Base-by-base conservation (phyloP, 1,284 basidiomycete species). In the Cutaneotrichosporon sp. region DNA sequence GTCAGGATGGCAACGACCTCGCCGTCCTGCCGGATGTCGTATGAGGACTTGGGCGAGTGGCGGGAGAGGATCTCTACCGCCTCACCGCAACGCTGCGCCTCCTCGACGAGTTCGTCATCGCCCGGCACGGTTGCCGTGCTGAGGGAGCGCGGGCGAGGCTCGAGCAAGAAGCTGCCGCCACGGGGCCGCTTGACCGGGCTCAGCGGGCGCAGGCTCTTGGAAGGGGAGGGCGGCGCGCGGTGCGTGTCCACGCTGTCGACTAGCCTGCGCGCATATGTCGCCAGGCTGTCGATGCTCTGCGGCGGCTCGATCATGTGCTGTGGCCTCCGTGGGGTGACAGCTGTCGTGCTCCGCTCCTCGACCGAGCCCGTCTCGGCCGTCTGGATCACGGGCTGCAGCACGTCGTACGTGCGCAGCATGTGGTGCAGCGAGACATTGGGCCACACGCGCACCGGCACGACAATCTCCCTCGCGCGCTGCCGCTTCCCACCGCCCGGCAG, bases 1-100 rank as follows among this genome's bases (percentile, higher is more conserved):
- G 92, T 95, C n/a, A 97, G 79, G 29, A 90, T 87, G 1, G 93
- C 92, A 56, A 95, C 91, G 47, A 87, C 86, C 54, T 89, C 84
- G 0, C 90, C 91, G 53, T 94, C 90, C 81, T 95, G 94, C 72
- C 87, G 89, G 63, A 97, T 92, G 79, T 97, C 93, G 79, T 91
- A 95, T 0, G 92, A 93, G 34, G 89, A 92, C 83, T 95, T 97
- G 75, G 88, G 89, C 1, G 91, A 88, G 72, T 91, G 91, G 45
- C 93, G 82, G 16, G 92, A 93, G 47, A 95, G 81, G 50, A 95
- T 87, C 80, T 97, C 93, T 1, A 97, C 91, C 0, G 92, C 92
- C 70, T 94, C 89, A 59, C 91, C 84, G 76, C 93, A 97, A 10
- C 54, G 47, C 53, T 60, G 64, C 63, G 86, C 74, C 24, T 50